Percentiles rank a stretch among this genome's conserved stretches.
Evolutionary conservation across 78 protist genomes (phyloP).

Genomic region (Isochrysis galbana): DNA sequence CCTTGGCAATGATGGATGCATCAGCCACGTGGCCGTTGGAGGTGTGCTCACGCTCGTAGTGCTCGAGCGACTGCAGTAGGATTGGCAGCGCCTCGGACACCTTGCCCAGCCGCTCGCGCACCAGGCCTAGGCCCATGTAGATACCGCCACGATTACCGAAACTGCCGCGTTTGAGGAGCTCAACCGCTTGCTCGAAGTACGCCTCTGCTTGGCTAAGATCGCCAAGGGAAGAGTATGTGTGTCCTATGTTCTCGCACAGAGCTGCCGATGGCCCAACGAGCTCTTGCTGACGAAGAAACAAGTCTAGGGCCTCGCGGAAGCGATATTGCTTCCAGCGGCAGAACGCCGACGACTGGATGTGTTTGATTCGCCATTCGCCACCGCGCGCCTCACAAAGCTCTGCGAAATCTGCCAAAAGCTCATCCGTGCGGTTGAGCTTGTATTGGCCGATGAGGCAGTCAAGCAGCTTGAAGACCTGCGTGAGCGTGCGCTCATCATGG

Average conservation of each 20-base stretch:
- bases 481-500: background rate
- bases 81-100: slow-evolving; percentile 10
- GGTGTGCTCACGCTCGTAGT: background rate
- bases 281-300: background rate
- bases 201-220: background rate
- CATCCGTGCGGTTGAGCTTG: slow-evolving; percentile 5
- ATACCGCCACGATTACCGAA: slow-evolving; percentile 16
- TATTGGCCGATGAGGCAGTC: background rate
- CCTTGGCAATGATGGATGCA: slow-evolving; percentile 16
- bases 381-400: background rate
- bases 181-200: background rate
- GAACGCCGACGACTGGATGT: background rate
- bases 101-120: slow-evolving; percentile 18
- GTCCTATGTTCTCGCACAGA: slow-evolving; percentile 15
- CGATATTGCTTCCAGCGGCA: background rate
- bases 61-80: slow-evolving; percentile 6
- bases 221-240: slow-evolving; percentile 3
- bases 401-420: background rate
- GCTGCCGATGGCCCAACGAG: background rate
- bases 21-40: background rate
- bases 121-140: slow-evolving; percentile 21
- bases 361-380: background rate
- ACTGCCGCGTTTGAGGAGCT: background rate
- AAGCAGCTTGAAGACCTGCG: background rate
- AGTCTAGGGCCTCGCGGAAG: background rate